A percentile compares a stretch with the other conserved stretches of the same genome.
These are phyloP conservation scores for Wickerhamomyces queroliae DNA, from an alignment of 805 yeast species.

Conservation along the genomic window DNA sequence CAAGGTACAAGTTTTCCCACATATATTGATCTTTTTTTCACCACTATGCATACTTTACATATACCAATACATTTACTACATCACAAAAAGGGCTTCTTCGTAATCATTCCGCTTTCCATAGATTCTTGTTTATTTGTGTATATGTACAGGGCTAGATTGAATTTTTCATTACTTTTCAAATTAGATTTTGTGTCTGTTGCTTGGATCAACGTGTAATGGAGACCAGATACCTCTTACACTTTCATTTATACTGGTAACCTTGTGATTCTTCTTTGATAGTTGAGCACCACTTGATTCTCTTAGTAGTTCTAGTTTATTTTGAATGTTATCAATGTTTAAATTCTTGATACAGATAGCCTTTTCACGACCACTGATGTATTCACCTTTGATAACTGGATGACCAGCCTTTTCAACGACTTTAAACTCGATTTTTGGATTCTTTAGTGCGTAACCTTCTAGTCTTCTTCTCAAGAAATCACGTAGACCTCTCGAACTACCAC, in stretches of 20 bases:
- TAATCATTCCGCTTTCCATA: no score
- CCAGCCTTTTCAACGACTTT: conserved; percentile 67
- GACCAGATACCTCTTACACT: conserved; percentile 98
- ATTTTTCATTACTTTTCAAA: no score
- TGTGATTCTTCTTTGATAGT: conserved; percentile 57
- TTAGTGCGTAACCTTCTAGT: conserved; percentile 48
- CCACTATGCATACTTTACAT: no score
- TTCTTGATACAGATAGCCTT: conserved; percentile 77
- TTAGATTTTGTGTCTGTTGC: conserved; percentile 41
- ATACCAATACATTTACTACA: no score
- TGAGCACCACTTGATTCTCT: conserved; percentile 64
- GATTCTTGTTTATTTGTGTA: no score
- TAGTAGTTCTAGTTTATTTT: conserved; percentile 56
- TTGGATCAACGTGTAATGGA: conserved; percentile 73
- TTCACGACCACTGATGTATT: conserved; percentile 39
- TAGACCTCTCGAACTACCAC: conserved; percentile 88
- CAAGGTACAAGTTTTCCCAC: no score
- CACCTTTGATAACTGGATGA: conserved; percentile 71
- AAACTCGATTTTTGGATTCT: conserved; percentile 66
- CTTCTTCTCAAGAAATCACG: conserved; percentile 56
- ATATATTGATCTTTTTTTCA: no score
- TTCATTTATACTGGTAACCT: conserved; percentile 73
- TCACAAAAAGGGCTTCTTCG: no score
- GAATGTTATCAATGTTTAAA: conserved; percentile 53
- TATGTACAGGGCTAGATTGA: no score